phyloP scores from a whole-genome alignment of 306 rosid genomes.

The Amphicarpaea edgeworthii region DNA sequence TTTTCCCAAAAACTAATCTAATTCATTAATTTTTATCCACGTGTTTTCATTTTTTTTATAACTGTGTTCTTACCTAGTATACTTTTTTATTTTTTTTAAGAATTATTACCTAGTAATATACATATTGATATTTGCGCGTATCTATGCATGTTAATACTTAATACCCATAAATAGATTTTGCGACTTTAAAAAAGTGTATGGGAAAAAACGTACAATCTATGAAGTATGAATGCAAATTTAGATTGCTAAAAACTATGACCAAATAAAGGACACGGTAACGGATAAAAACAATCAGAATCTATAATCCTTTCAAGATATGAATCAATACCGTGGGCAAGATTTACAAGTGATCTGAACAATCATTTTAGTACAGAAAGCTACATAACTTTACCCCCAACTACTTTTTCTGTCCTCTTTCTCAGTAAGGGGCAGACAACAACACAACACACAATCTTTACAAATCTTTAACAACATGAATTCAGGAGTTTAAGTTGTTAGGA shows the following conservation, averaged over 20 bases:
- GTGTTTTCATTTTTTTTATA: too few species aligned
- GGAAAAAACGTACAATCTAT: background rate
- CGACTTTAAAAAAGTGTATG: too few species aligned
- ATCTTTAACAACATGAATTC: constrained; percentile 26
- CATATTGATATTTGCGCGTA: too few species aligned
- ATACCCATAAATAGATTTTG: too few species aligned
- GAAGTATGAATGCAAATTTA: background rate
- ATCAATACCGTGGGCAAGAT: constrained; percentile 30
- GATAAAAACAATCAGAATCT: constrained; percentile 25
- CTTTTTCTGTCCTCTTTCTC: constrained; percentile 2
- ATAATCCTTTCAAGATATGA: constrained; percentile 31
- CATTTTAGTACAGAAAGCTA: constrained; percentile 37
- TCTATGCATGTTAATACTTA: too few species aligned
- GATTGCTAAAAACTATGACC: constrained; percentile 2
- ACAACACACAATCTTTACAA: constrained; percentile 23
- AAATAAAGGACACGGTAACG: constrained; percentile 21
- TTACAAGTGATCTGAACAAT: constrained; percentile 37
- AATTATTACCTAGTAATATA: too few species aligned
- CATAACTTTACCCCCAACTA: constrained; percentile 27
- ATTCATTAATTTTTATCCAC: too few species aligned
- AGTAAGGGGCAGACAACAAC: constrained; percentile 5
- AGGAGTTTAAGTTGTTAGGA: constrained; percentile 68
- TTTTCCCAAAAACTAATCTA: too few species aligned
- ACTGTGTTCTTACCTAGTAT: too few species aligned
- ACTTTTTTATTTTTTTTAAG: too few species aligned